Percentiles rank a stretch among this genome's conserved stretches.
phyloP scores from a whole-genome alignment of 805 yeast genomes.

The Pichia membranifaciens region DNA sequence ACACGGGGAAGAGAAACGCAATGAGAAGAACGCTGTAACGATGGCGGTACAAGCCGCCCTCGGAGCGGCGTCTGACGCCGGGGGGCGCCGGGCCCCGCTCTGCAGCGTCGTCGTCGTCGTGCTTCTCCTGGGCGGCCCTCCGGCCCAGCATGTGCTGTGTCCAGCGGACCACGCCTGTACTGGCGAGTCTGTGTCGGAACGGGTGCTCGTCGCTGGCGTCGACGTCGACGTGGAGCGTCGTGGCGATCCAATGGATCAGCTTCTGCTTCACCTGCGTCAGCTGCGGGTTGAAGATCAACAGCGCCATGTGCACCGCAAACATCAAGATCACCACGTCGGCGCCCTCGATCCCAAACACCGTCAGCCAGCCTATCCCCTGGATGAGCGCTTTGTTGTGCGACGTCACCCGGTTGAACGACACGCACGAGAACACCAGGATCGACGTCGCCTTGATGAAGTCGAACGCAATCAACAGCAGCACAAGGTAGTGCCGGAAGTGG shows the following conservation, averaged over 20 bases:
- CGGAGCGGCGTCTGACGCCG: conserved; percentile 28
- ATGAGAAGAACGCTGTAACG: conserved; percentile 53
- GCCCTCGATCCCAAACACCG: conserved; percentile 76
- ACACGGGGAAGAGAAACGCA: conserved; percentile 62
- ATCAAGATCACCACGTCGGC: conserved; percentile 78
- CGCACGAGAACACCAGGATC: conserved; percentile 57
- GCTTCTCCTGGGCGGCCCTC: no score
- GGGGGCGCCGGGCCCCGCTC: no score
- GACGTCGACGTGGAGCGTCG: no score
- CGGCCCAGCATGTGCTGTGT: no score
- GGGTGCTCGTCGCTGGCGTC: no score
- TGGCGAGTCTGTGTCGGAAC: no score
- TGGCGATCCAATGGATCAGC: no score
- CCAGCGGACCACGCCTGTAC: no score
- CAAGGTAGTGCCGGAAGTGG: conserved; percentile 66
- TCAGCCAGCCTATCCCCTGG: conserved; percentile 71
- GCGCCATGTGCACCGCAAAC: conserved; percentile 77
- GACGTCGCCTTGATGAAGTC: conserved; percentile 72
- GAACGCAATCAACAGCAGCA: conserved; percentile 59
- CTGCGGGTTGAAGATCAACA: conserved; percentile 56
- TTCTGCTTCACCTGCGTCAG: not conserved
- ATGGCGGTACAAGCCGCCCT: conserved; percentile 67
- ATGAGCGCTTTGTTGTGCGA: conserved; percentile 35
- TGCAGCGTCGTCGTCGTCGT: not conserved
- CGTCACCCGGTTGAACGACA: conserved; percentile 4